Evolutionary conservation across 169 alveolate genomes (phyloP).

Genomic region (Neospora caninum): DNA sequence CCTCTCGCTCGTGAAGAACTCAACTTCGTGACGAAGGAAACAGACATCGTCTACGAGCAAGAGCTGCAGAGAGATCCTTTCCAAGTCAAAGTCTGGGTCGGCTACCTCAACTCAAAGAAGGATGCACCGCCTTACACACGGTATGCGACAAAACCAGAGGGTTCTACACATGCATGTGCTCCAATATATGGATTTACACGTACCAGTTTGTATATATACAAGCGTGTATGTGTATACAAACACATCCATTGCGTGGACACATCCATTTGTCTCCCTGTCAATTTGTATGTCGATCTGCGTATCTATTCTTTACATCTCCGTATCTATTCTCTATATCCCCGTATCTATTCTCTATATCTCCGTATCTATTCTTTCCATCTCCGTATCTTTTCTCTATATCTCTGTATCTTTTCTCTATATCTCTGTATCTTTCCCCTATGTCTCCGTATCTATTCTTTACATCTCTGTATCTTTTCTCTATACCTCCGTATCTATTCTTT

Average conservation of each 20-base stretch:
- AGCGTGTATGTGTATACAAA: background rate
- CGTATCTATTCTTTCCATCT: background rate
- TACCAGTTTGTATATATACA: background rate
- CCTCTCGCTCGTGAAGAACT: background rate
- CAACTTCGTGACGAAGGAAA: slow-evolving; percentile 15
- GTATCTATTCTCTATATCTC: background rate
- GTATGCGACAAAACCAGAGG: background rate
- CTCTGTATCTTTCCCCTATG: background rate
- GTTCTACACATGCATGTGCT: background rate
- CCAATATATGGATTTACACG: background rate
- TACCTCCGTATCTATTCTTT: background rate
- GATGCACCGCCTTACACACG: slow-evolving; percentile 52
- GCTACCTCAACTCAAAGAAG: slow-evolving; percentile 53
- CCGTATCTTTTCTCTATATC: background rate
- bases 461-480: background rate
- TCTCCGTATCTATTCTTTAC: background rate
- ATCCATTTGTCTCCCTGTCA: background rate
- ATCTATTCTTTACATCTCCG: background rate
- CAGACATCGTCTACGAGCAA: slow-evolving; percentile 66
- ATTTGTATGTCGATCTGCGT: too few relatives aligned
- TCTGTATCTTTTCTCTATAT: background rate
- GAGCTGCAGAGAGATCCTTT: slow-evolving; percentile 67
- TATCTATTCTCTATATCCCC: background rate
- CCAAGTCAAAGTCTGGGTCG: slow-evolving; percentile 62
- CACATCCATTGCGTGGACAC: background rate